A percentile compares a stretch with the other conserved stretches of the same genome.
Evolutionary conservation across 2,329 filamentous ascomycete genomes (phyloP).

Genomic region (Scedosporium boydii): DNA sequence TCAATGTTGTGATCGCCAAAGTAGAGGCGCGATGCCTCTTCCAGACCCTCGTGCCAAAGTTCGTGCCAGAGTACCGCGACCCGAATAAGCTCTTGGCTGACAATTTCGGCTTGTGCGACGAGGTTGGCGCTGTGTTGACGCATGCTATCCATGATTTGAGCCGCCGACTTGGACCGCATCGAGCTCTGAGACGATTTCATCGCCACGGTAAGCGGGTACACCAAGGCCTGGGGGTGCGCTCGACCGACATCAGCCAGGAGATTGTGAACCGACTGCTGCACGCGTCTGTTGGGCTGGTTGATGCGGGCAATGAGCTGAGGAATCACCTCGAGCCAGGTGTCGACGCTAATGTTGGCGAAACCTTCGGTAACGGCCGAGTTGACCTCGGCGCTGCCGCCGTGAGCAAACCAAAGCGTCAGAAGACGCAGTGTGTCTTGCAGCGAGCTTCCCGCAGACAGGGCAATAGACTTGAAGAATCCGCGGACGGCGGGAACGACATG

Average conservation of each 20-base stretch:
- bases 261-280: slow-evolving; percentile 85
- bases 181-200: slow-evolving; percentile 87
- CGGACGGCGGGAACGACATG: slow-evolving; percentile 91
- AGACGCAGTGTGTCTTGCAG: slow-evolving; percentile 90
- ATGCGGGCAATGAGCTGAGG: slow-evolving; percentile 95
- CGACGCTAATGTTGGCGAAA: slow-evolving; percentile 83
- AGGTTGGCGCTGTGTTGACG: slow-evolving; percentile 85
- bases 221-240: slow-evolving; percentile 88
- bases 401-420: slow-evolving; percentile 91
- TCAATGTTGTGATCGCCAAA: slow-evolving; percentile 97
- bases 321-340: slow-evolving; percentile 98
- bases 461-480: slow-evolving; percentile 96
- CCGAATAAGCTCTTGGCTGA: slow-evolving; percentile 92
- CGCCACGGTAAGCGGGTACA: slow-evolving; percentile 93
- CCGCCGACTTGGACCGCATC: slow-evolving; percentile 76
- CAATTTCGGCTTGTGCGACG: slow-evolving; percentile 88
- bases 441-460: slow-evolving; percentile 81
- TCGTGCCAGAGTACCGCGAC: slow-evolving; percentile 98
- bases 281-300: slow-evolving; percentile 84
- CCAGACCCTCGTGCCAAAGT: slow-evolving; percentile 94
- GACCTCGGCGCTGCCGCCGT: slow-evolving; percentile 82
- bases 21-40: slow-evolving; percentile 92
- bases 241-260: slow-evolving; percentile 87
- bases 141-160: slow-evolving; percentile 96
- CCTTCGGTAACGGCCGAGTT: slow-evolving; percentile 83